Base-by-base conservation (phyloP, 164 flowering plant genomes). In the Chimonanthus praecox region DNA sequence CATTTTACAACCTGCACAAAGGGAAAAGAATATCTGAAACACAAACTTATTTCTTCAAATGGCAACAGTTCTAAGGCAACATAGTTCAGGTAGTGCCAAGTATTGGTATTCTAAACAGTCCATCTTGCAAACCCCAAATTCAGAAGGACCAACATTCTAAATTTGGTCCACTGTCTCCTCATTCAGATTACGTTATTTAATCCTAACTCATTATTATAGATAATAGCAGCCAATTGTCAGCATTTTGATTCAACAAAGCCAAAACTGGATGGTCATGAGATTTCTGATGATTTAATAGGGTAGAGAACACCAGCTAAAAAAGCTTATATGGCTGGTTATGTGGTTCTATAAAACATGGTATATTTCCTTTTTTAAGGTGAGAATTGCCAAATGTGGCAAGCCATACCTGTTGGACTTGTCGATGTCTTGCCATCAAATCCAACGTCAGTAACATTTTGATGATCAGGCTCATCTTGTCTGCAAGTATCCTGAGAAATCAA, bases 271-370 rank as follows among this genome's bases (percentile, higher is more conserved):
- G 33, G 3, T 16, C 49, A 68, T 18, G 10, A 48, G 62, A 33
- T 70, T 49, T 67, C 80, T 81, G 60, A 54, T 10, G 60, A 10
- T n/a, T 54, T 13, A n/a, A 4, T 54, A 2, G 60, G 60, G 60
- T 54, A 54, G 60, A n/a, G 60, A 54, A 54, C 16, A 54, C 2
- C 16, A 13, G 3, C 16, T 8, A 8, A 50, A 2, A 10, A 13
- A 54, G 13, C 60, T 54, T 54, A n/a, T 54, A 54, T 4, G 60
- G 60, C 60, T 11, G 60, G 60, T n/a, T 11, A 7, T 11, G 60
- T 16, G 15, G 60, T 10, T 13, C 11, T 13, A 3, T 54, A 54
- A 8, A 16, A 7, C 15, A 54, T 10, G 15, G 60, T 9, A 54
- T 10, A 54, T 54, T 13, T 11, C 4, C 60, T 11, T 54, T 33